Conservation (phyloP, 202 grass and related monocot genomes). For the Setaria italica region DNA sequence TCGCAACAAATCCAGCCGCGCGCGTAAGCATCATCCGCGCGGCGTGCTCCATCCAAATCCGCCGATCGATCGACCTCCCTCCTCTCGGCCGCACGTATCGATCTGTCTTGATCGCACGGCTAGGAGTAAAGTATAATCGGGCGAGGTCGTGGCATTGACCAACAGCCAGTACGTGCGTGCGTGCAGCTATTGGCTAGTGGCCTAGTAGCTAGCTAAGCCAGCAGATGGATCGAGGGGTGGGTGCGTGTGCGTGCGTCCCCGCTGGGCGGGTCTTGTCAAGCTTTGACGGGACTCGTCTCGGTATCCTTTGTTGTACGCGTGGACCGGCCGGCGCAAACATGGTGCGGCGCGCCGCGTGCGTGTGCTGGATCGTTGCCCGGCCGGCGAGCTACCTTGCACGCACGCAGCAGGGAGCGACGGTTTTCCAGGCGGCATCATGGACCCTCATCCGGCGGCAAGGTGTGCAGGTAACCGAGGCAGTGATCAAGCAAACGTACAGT, state of each 20-base stretch:
- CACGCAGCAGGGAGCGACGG: not conserved
- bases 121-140: not conserved
- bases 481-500: no score
- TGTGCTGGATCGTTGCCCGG: not conserved
- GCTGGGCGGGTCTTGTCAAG: not conserved
- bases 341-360: not conserved
- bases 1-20: constrained; percentile 22
- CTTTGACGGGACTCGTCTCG: constrained; percentile 7
- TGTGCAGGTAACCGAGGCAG: not conserved
- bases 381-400: not conserved
- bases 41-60: not conserved
- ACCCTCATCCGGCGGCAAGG: not conserved
- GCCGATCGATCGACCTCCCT: not conserved
- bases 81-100: not conserved
- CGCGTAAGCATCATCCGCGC: not conserved
- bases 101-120: not conserved
- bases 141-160: constrained; percentile 36
- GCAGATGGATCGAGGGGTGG: not conserved
- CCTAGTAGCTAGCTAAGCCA: not conserved
- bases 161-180: constrained; percentile 37
- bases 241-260: not conserved
- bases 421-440: not conserved
- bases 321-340: not conserved
- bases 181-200: not conserved
- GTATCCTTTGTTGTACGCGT: constrained; percentile 1